These are phyloP conservation scores for Grosmannia huntii DNA, from an alignment of 2,329 filamentous ascomycete genomes.

Conservation along the genomic window DNA sequence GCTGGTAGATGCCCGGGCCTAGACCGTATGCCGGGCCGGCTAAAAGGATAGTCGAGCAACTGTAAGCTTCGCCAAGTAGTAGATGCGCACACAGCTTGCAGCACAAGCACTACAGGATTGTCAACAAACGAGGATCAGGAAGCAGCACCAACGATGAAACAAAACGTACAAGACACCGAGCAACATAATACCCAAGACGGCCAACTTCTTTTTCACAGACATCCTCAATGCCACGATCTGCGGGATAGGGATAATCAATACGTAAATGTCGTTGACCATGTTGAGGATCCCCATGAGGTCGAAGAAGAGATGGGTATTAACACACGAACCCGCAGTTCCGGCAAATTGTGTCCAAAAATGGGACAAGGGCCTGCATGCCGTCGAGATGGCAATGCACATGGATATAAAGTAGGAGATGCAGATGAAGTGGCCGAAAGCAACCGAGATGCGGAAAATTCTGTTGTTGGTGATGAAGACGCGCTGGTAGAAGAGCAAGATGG, in stretches of 20 bases:
- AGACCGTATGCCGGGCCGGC: too few relatives aligned
- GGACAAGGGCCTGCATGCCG: not conserved
- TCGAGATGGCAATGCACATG: not conserved
- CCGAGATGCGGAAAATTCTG: not conserved
- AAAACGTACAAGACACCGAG: not conserved
- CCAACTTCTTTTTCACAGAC: not conserved
- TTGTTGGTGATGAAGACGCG: not conserved
- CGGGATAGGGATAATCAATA: not conserved
- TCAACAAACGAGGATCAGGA: not conserved
- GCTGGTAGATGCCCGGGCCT: too few relatives aligned
- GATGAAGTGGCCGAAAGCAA: not conserved
- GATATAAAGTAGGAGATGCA: not conserved
- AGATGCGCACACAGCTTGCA: not conserved
- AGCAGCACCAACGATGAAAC: too few relatives aligned
- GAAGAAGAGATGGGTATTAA: not conserved
- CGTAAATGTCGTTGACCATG: not conserved
- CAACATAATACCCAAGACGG: not conserved
- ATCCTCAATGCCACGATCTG: not conserved
- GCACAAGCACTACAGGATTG: not conserved
- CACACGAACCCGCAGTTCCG: not conserved
- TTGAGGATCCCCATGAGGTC: not conserved
- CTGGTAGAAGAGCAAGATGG: slow-evolving; percentile 1
- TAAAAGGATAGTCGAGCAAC: too few relatives aligned
- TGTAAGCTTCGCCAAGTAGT: not conserved
- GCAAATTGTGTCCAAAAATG: not conserved